Conservation (phyloP, 1,139 yeast genomes). For the Pneumocystis sp. region DNA sequence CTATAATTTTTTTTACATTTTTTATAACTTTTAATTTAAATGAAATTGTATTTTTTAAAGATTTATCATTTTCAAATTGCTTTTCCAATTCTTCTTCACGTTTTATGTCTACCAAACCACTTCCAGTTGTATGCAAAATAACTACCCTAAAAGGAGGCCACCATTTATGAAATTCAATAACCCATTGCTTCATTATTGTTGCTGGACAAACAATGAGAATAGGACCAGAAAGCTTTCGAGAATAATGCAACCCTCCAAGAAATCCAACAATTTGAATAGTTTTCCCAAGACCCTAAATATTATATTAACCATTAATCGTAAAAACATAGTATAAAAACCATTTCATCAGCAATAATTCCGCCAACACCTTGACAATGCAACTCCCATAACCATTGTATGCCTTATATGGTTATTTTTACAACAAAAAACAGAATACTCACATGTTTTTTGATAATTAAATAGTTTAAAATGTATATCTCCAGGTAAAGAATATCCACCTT, state of each 20-base stretch:
- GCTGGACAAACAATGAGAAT: conserved; percentile 88
- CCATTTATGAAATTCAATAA: conserved; percentile 88
- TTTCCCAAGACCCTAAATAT: conserved; percentile 57
- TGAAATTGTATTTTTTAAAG: conserved; percentile 31
- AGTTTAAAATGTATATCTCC: conserved; percentile 80
- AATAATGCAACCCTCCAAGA: conserved; percentile 77
- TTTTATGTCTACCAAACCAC: conserved; percentile 49
- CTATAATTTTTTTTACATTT: background rate
- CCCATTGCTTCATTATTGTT: conserved; percentile 92
- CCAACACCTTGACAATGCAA: conserved; percentile 75
- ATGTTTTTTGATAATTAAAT: conserved; percentile 87
- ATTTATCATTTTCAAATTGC: conserved; percentile 27
- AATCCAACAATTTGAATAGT: conserved; percentile 86
- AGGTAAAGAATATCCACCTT: conserved; percentile 58
- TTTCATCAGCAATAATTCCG: conserved; percentile 92
- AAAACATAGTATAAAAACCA: conserved; percentile 27
- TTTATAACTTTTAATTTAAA: conserved; percentile 12
- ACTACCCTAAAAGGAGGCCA: conserved; percentile 91
- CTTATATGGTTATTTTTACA: conserved; percentile 41
- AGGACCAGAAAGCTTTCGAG: conserved; percentile 60
- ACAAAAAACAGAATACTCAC: conserved; percentile 27
- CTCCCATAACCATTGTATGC: conserved; percentile 56
- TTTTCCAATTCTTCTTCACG: conserved; percentile 37
- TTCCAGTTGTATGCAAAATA: conserved; percentile 80
- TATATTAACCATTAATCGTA: background rate